Evolutionary conservation across 1,284 basidiomycete species (phyloP).

Genomic region (Meripilus lineatus): DNA sequence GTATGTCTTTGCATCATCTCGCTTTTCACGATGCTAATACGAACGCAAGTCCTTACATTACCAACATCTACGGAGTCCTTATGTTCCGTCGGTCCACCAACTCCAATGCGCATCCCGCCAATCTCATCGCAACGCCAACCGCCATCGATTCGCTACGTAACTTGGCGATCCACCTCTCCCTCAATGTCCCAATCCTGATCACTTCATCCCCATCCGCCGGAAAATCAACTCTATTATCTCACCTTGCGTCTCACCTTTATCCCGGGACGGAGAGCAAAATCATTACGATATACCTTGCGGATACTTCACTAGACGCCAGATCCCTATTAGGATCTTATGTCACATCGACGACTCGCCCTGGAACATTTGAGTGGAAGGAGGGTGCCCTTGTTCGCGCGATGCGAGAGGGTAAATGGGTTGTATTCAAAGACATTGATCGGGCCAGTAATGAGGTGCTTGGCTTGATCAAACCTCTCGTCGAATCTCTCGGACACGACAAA

Average conservation of each 20-base stretch:
- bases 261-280: conserved; percentile 57
- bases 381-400: conserved; percentile 91
- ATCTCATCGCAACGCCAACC: conserved; percentile 70
- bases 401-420: conserved; percentile 89
- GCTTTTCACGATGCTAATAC: too few species aligned
- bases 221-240: conserved; percentile 79
- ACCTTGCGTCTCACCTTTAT: conserved; percentile 66
- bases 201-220: conserved; percentile 89
- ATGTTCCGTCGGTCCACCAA: conserved; percentile 39
- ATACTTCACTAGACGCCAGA: conserved; percentile 93
- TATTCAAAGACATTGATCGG: conserved; percentile 91
- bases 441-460: conserved; percentile 86
- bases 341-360: conserved; percentile 82
- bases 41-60: conserved; percentile 50
- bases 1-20: conserved; percentile 35
- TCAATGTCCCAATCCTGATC: conserved; percentile 77
- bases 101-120: conserved; percentile 21
- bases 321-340: conserved; percentile 92
- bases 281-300: conserved; percentile 86
- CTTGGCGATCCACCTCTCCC: conserved; percentile 64
- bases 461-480: conserved; percentile 76
- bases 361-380: conserved; percentile 95
- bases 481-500: conserved; percentile 72
- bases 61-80: conserved; percentile 62
- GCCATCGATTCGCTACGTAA: conserved; percentile 53